Percentiles rank a stretch among this genome's conserved stretches.
phyloP scores from a whole-genome alignment of 176 grass and related monocot species.

The Lolium perenne region DNA sequence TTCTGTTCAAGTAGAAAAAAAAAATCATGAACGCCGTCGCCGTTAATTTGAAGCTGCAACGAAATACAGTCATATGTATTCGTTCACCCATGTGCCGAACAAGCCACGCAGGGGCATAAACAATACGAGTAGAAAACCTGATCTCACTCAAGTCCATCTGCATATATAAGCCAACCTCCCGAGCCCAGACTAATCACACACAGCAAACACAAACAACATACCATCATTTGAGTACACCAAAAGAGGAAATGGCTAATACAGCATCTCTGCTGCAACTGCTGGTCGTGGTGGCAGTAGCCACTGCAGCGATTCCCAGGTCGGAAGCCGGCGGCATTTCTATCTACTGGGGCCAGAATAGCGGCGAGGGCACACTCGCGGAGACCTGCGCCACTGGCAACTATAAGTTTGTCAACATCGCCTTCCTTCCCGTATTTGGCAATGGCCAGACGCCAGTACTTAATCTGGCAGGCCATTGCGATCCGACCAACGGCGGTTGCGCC shows the following conservation, averaged over 20 bases:
- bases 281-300: conserved; percentile 1
- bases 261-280: conserved; percentile 32
- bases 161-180: conserved; percentile 20
- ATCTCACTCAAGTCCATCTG: neutral
- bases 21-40: neutral
- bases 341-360: conserved; percentile 58
- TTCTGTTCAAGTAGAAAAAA: neutral
- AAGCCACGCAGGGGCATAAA: neutral
- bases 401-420: conserved; percentile 20
- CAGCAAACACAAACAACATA: neutral
- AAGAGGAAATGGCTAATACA: neutral
- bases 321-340: conserved; percentile 40
- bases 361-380: conserved; percentile 39
- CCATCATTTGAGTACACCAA: neutral
- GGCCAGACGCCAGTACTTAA: conserved; percentile 46
- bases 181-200: neutral
- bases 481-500: conserved; percentile 32
- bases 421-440: conserved; percentile 61
- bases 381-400: conserved; percentile 22
- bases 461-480: conserved; percentile 65
- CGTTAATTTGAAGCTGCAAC: conserved; percentile 5
- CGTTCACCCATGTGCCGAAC: neutral
- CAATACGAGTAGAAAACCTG: neutral
- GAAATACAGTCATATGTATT: neutral
- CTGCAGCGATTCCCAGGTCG: neutral